phyloP scores from a whole-genome alignment of 345 rosid species.

The Abelmoschus esculentus region DNA sequence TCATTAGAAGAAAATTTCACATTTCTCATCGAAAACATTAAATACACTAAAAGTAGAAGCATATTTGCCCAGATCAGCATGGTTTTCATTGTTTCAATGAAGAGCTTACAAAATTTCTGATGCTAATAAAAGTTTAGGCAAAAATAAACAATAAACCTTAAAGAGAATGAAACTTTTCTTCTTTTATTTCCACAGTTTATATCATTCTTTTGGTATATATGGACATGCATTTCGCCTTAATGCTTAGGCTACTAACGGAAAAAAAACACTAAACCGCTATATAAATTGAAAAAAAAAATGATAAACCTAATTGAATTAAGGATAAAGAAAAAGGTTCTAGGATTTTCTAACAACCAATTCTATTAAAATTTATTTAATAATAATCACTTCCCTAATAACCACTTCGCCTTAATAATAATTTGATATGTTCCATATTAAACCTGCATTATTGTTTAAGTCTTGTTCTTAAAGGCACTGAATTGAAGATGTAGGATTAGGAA shows the following conservation, averaged over 20 bases:
- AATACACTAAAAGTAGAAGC: not conserved
- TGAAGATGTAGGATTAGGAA: not conserved
- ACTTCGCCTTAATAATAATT: not conserved
- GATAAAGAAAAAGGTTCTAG: too few species aligned
- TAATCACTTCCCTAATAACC: too few species aligned
- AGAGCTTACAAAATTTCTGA: not conserved
- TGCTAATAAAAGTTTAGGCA: not conserved
- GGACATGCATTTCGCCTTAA: not conserved
- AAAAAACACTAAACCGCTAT: too few species aligned
- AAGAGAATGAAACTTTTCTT: not conserved
- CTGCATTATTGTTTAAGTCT: not conserved
- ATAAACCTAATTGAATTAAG: too few species aligned
- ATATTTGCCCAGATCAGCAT: not conserved
- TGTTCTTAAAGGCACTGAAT: not conserved
- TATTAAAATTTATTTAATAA: too few species aligned
- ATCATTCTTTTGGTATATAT: slow-evolving; percentile 33
- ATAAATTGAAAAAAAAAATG: too few species aligned
- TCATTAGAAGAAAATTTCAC: slow-evolving; percentile 10
- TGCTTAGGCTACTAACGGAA: not conserved
- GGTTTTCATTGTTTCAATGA: slow-evolving; percentile 1
- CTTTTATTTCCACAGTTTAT: not conserved
- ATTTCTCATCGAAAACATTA: slow-evolving; percentile 1
- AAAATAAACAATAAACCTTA: not conserved
- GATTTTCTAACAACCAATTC: too few species aligned
- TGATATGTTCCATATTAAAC: not conserved